Percentiles rank a stretch among this genome's conserved stretches.
Conservation (phyloP, 495 filamentous ascomycete genomes). For the Penicillium pancosmium region DNA sequence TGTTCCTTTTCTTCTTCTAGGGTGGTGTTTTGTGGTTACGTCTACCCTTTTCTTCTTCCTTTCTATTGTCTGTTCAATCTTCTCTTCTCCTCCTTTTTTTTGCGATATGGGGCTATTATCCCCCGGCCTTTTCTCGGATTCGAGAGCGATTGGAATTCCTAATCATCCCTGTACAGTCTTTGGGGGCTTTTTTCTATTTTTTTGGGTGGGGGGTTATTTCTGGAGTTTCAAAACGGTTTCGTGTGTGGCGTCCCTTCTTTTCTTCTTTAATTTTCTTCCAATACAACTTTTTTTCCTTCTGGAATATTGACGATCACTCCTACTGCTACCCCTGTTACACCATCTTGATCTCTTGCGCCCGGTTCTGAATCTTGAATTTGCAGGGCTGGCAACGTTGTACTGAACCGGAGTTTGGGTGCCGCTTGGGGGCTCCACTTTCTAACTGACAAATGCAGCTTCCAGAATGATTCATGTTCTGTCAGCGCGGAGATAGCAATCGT, state of each 20-base stretch:
- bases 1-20: conserved; percentile 19
- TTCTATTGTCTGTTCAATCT: not conserved
- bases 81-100: conserved; percentile 10
- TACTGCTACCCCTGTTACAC: not conserved
- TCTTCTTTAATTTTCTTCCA: not conserved
- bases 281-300: not conserved
- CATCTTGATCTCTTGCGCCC: not conserved
- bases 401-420: conserved; percentile 18
- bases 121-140: conserved; percentile 11
- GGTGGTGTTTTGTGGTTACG: not conserved
- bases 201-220: not conserved
- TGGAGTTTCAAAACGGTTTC: conserved; percentile 9
- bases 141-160: conserved; percentile 15
- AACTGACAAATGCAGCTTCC: conserved; percentile 24
- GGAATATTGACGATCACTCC: not conserved
- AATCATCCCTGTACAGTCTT: conserved; percentile 31
- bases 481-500: conserved; percentile 19
- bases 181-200: conserved; percentile 12
- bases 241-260: conserved; percentile 1
- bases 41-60: conserved; percentile 1
- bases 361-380: not conserved
- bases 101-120: conserved; percentile 22
- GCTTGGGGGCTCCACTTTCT: conserved; percentile 5
- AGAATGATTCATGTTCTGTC: conserved; percentile 15
- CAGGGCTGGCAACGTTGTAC: conserved; percentile 5